These are phyloP conservation scores for Haematococcus sp. DNA, from an alignment of 139 green algal species.

Conservation along the genomic window DNA sequence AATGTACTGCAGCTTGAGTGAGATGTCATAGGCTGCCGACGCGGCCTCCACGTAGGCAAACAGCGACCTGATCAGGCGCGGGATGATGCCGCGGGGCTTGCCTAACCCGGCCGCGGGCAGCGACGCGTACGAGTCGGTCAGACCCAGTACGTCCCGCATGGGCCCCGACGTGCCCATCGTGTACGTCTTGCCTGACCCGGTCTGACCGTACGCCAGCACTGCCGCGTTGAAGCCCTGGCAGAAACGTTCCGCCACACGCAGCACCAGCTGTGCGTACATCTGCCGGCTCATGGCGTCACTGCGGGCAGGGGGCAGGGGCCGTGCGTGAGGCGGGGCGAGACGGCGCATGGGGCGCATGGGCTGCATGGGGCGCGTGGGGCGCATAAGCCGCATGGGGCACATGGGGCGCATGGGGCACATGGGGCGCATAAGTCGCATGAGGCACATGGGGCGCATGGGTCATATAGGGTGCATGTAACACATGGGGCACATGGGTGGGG, in stretches of 20 bases:
- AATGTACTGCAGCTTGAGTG: constrained; percentile 39
- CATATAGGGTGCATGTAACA: too few species aligned
- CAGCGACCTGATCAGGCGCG: not conserved
- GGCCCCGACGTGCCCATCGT: constrained; percentile 45
- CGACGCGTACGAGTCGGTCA: too few species aligned
- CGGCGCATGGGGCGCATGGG: too few species aligned
- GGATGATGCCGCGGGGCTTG: constrained; percentile 6
- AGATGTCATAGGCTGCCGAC: constrained; percentile 11
- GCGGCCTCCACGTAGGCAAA: constrained; percentile 16
- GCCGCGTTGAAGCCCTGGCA: constrained; percentile 13
- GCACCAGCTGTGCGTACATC: not conserved
- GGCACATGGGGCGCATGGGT: too few species aligned
- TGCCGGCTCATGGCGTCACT: not conserved
- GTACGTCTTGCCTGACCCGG: constrained; percentile 74
- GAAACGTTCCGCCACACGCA: not conserved
- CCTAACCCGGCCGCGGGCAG: too few species aligned
- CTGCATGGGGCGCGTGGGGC: too few species aligned
- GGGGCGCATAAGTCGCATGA: too few species aligned
- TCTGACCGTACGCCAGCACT: constrained; percentile 72
- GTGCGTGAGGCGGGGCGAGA: too few species aligned
- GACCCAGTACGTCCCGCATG: not conserved
- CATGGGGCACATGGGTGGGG: too few species aligned
- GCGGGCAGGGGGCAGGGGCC: too few species aligned
- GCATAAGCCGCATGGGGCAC: too few species aligned
- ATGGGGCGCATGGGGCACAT: too few species aligned